These are phyloP conservation scores for Diplodia intermedia DNA, from an alignment of 2,329 filamentous ascomycete genomes.

Conservation along the genomic window DNA sequence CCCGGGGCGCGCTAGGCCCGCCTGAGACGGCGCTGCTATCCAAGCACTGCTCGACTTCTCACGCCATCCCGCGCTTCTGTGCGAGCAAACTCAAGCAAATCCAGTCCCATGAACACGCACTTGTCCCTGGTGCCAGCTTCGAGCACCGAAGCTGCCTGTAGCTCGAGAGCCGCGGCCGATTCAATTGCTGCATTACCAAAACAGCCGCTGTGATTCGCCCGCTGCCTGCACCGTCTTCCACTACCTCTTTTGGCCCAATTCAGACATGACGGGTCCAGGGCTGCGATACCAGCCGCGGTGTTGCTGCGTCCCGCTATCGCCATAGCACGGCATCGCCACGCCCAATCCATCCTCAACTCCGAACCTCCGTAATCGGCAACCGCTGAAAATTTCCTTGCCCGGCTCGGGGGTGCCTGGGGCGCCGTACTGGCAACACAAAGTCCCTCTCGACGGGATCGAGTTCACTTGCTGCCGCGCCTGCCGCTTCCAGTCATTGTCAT, in stretches of 20 bases:
- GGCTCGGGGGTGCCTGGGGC: constrained; percentile 1
- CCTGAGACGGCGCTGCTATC: constrained; percentile 13
- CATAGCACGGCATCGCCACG: not conserved
- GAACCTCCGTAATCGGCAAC: constrained; percentile 23
- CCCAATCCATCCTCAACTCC: not conserved
- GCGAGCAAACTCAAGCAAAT: constrained; percentile 1
- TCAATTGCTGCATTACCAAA: constrained; percentile 29
- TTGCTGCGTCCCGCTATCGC: not conserved
- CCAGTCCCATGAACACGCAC: not conserved
- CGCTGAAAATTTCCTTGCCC: constrained; percentile 2
- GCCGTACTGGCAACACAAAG: constrained; percentile 3
- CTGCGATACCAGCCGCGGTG: not conserved
- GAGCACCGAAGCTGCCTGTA: not conserved
- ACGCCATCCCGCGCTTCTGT: constrained; percentile 8
- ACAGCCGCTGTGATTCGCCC: constrained; percentile 15
- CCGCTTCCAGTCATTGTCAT: not conserved
- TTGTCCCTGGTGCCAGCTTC: not conserved
- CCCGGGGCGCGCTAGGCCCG: constrained; percentile 24
- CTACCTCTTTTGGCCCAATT: not conserved
- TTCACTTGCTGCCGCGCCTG: not conserved
- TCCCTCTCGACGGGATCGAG: not conserved
- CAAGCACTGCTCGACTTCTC: constrained; percentile 10
- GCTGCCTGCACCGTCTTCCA: not conserved
- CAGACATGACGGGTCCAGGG: not conserved
- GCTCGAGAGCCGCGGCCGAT: not conserved